phyloP scores from a whole-genome alignment of 2,329 filamentous ascomycete species.

The Trichoderma atrobrunneum region DNA sequence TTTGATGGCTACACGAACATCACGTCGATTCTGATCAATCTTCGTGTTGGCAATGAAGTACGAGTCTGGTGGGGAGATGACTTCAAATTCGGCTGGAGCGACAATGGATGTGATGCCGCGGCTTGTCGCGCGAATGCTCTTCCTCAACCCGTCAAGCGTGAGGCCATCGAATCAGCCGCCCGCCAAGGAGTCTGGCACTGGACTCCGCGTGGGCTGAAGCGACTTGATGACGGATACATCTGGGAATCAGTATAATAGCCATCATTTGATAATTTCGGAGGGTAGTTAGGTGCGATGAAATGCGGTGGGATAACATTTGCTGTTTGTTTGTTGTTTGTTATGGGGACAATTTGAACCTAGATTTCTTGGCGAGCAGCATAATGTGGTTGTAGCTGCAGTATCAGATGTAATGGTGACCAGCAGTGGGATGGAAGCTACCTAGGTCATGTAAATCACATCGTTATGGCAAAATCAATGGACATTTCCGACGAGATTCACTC shows the following conservation, averaged over 20 bases:
- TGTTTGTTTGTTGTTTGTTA: conserved; percentile 27
- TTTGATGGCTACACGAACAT: conserved; percentile 40
- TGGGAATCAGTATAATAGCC: conserved; percentile 31
- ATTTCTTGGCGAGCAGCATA: conserved; percentile 37
- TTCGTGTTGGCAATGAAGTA: conserved; percentile 38
- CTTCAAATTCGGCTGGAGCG: conserved; percentile 40
- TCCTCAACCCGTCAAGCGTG: conserved; percentile 32
- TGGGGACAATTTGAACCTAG: conserved; percentile 32
- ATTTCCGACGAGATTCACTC: neutral
- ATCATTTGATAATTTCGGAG: conserved; percentile 19
- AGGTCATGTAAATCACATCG: conserved; percentile 9
- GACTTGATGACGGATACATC: conserved; percentile 33
- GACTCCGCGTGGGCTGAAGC: conserved; percentile 33
- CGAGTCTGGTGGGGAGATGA: conserved; percentile 44
- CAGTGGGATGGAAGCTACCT: conserved; percentile 24
- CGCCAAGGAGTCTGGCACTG: conserved; percentile 36
- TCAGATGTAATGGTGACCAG: conserved; percentile 31
- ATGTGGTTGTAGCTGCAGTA: conserved; percentile 30
- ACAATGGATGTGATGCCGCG: conserved; percentile 41
- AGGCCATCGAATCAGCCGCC: conserved; percentile 32
- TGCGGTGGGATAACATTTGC: conserved; percentile 32
- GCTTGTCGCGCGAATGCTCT: conserved; percentile 32
- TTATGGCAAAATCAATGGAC: conserved; percentile 15
- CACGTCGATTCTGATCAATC: conserved; percentile 39
- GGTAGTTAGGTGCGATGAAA: conserved; percentile 26